Percentiles rank a stretch among this genome's conserved stretches.
phyloP scores from a whole-genome alignment of 2,329 filamentous ascomycete species.

The Penicillium aurantiogriseum region DNA sequence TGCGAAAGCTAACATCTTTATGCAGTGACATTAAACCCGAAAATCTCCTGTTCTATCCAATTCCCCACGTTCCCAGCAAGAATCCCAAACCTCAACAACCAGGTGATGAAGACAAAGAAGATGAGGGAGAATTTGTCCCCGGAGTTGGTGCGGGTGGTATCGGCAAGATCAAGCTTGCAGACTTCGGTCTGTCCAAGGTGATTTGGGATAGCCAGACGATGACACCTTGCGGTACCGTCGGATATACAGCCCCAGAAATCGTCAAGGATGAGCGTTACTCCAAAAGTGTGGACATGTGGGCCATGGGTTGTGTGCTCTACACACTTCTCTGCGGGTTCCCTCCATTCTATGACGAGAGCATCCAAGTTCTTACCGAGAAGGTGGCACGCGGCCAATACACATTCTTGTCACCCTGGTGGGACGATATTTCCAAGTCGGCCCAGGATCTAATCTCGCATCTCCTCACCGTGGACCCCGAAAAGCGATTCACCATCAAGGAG shows the following conservation, averaged over 20 bases:
- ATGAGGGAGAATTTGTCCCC: slow-evolving; percentile 87
- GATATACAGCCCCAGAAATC: slow-evolving; percentile 96
- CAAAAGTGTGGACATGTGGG: slow-evolving; percentile 99
- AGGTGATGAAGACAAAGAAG: slow-evolving; percentile 94
- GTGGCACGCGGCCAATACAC: slow-evolving; percentile 96
- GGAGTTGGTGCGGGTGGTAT: slow-evolving; percentile 87
- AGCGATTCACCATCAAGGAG: slow-evolving; percentile 88
- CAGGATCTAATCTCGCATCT: slow-evolving; percentile 93
- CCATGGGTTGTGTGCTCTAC: slow-evolving; percentile 92
- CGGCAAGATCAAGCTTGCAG: slow-evolving; percentile 92
- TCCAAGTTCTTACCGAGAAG: slow-evolving; percentile 95
- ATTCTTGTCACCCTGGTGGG: slow-evolving; percentile 98
- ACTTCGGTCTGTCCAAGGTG: slow-evolving; percentile 96
- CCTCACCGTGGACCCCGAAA: slow-evolving; percentile 89
- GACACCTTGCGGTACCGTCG: slow-evolving; percentile 98
- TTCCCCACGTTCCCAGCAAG: slow-evolving; percentile 75
- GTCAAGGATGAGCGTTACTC: slow-evolving; percentile 99
- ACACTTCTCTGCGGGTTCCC: slow-evolving; percentile 96
- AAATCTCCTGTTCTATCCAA: slow-evolving; percentile 90
- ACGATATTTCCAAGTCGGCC: slow-evolving; percentile 92
- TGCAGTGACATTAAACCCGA: slow-evolving; percentile 78
- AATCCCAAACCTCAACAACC: slow-evolving; percentile 75
- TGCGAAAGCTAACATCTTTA: slow-evolving; percentile 8
- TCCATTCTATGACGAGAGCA: slow-evolving; percentile 97
- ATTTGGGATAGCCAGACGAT: slow-evolving; percentile 98